Percentiles rank a stretch among this genome's conserved stretches.
Evolutionary conservation across 2,329 filamentous ascomycete species (phyloP).

Genomic region (Magnaporthiopsis rhizophila): DNA sequence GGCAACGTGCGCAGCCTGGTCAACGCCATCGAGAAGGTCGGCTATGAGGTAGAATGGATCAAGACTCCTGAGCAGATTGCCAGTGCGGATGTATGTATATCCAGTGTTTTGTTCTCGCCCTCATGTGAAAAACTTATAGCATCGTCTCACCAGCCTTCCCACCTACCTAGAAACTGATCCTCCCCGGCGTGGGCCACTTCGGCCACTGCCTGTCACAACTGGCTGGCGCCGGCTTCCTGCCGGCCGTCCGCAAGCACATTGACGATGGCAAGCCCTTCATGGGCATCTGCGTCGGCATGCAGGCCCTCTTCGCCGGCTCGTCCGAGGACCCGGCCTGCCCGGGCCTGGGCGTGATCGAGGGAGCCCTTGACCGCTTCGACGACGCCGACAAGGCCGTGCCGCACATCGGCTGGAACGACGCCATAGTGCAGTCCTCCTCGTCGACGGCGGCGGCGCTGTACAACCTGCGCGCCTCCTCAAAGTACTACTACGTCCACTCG

Average conservation of each 20-base stretch:
- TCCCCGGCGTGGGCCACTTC: constrained; percentile 95
- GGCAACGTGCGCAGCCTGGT: constrained; percentile 93
- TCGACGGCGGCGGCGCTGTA: constrained; percentile 52
- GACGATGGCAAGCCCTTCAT: constrained; percentile 92
- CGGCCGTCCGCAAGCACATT: constrained; percentile 77
- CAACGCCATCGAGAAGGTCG: constrained; percentile 94
- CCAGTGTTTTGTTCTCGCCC: not conserved
- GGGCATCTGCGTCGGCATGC: constrained; percentile 92
- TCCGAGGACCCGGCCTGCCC: constrained; percentile 64
- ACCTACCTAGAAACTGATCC: constrained; percentile 62
- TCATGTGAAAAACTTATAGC: no score
- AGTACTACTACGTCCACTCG: constrained; percentile 98
- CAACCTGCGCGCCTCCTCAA: constrained; percentile 70
- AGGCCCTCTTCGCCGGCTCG: constrained; percentile 82
- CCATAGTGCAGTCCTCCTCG: constrained; percentile 46
- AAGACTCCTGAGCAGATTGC: constrained; percentile 74
- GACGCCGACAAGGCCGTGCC: constrained; percentile 80
- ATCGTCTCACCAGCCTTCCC: not conserved
- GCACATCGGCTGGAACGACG: constrained; percentile 98
- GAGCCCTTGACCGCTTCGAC: constrained; percentile 66
- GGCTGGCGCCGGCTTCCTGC: constrained; percentile 70
- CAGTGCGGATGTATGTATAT: constrained; percentile 64
- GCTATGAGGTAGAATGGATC: constrained; percentile 90
- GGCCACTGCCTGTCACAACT: constrained; percentile 90
- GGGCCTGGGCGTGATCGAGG: constrained; percentile 70